These are phyloP conservation scores for Clarireedia monteithiana DNA, from an alignment of 2,329 filamentous ascomycete genomes.

Conservation along the genomic window DNA sequence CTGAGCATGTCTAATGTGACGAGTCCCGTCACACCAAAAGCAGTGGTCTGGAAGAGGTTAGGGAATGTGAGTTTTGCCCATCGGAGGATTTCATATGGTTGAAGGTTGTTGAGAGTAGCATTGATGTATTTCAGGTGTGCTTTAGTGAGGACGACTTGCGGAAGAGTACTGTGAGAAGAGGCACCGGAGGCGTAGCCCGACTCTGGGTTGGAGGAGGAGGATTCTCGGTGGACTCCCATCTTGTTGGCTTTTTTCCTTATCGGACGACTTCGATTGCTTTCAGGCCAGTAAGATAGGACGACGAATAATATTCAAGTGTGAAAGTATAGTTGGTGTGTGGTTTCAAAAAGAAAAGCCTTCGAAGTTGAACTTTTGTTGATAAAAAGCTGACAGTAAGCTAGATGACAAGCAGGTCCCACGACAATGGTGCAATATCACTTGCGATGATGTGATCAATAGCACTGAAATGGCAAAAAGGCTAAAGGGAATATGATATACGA, in stretches of 20 bases:
- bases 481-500: not conserved
- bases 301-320: not conserved
- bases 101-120: slow-evolving; percentile 76
- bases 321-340: not conserved
- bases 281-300: not conserved
- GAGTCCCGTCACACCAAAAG: slow-evolving; percentile 74
- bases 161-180: slow-evolving; percentile 55
- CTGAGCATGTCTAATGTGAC: slow-evolving; percentile 81
- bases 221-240: slow-evolving; percentile 24
- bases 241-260: slow-evolving; percentile 6
- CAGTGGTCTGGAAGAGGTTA: slow-evolving; percentile 79
- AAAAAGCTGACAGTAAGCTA: not conserved
- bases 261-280: not conserved
- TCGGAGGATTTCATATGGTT: slow-evolving; percentile 82
- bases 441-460: slow-evolving; percentile 3
- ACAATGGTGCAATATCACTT: slow-evolving; percentile 4
- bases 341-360: not conserved
- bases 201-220: slow-evolving; percentile 44
- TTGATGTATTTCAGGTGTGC: slow-evolving; percentile 88
- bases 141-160: slow-evolving; percentile 77
- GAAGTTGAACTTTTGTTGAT: not conserved
- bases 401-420: not conserved
- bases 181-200: slow-evolving; percentile 72
- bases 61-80: slow-evolving; percentile 91
- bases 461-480: not conserved